These are phyloP conservation scores for Imleria badia DNA, from an alignment of 768 basidiomycete species.

Conservation along the genomic window DNA sequence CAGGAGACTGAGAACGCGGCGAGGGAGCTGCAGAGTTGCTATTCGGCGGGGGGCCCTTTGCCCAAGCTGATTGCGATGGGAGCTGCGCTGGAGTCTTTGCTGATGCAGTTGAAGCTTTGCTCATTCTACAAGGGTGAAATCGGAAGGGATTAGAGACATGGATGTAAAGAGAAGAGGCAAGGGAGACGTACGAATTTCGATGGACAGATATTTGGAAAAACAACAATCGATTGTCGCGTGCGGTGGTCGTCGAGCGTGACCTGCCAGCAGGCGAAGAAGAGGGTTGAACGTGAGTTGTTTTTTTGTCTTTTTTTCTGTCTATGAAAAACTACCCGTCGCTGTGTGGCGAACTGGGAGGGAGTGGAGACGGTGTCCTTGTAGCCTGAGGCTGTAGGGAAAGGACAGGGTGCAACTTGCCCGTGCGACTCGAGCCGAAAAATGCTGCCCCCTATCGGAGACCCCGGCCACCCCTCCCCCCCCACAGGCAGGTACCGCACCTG, in stretches of 20 bases:
- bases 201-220: constrained; percentile 46
- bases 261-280: constrained; percentile 87
- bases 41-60: constrained; percentile 79
- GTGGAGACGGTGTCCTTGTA: constrained; percentile 30
- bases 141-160: not conserved
- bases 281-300: constrained; percentile 42
- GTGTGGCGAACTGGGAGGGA: constrained; percentile 34
- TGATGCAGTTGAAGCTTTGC: constrained; percentile 81
- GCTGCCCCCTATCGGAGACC: constrained; percentile 25
- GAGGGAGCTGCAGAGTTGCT: constrained; percentile 49
- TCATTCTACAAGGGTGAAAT: constrained; percentile 65
- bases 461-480: constrained; percentile 22
- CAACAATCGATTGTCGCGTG: constrained; percentile 58
- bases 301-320: constrained; percentile 38
- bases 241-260: constrained; percentile 84
- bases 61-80: constrained; percentile 85
- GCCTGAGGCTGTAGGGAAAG: constrained; percentile 40
- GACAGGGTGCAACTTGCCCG: constrained; percentile 34
- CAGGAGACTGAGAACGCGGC: constrained; percentile 79
- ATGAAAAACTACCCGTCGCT: constrained; percentile 40
- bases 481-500: constrained; percentile 16
- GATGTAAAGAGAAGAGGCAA: not conserved
- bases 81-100: constrained; percentile 73
- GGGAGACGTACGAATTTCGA: constrained; percentile 42
- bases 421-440: constrained; percentile 35